phyloP scores from a whole-genome alignment of 148 eudicot species.

The Beta vulgaris region DNA sequence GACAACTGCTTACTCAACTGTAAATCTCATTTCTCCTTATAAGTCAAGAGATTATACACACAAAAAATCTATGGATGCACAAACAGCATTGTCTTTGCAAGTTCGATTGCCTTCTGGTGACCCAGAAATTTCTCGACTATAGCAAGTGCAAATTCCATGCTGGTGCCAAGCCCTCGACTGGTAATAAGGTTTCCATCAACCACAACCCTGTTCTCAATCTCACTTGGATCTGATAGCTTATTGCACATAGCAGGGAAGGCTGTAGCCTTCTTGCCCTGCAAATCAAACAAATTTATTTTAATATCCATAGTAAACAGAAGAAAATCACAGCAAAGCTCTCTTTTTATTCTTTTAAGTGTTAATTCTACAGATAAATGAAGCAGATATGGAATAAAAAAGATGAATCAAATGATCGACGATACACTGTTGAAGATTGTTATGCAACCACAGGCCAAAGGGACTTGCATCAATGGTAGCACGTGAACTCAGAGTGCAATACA shows the following conservation, averaged over 20 bases:
- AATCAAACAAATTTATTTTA: neutral
- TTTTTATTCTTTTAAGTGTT: neutral
- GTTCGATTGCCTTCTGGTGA: slow-evolving; percentile 65
- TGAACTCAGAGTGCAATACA: too few species aligned
- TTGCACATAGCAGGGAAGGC: slow-evolving; percentile 89
- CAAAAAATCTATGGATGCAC: slow-evolving; percentile 15
- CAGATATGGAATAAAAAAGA: neutral
- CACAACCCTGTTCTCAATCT: slow-evolving; percentile 72
- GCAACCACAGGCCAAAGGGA: too few species aligned
- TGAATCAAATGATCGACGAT: neutral
- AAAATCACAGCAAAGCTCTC: too few species aligned
- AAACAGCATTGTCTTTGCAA: slow-evolving; percentile 72
- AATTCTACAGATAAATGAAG: too few species aligned
- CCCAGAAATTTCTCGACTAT: slow-evolving; percentile 82
- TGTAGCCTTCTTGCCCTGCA: slow-evolving; percentile 93
- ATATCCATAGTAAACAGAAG: neutral
- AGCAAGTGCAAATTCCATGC: slow-evolving; percentile 80
- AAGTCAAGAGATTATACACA: neutral
- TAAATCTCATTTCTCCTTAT: neutral
- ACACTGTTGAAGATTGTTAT: too few species aligned
- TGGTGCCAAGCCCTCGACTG: slow-evolving; percentile 91
- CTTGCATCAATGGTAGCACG: too few species aligned
- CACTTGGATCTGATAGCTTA: slow-evolving; percentile 75
- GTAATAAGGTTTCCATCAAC: slow-evolving; percentile 96
- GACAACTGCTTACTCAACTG: neutral